Evolutionary conservation across 2,329 filamentous ascomycete genomes (phyloP), one percentile per base, ranked within the genome.

Genomic region (Penicillium griseofulvum): DNA sequence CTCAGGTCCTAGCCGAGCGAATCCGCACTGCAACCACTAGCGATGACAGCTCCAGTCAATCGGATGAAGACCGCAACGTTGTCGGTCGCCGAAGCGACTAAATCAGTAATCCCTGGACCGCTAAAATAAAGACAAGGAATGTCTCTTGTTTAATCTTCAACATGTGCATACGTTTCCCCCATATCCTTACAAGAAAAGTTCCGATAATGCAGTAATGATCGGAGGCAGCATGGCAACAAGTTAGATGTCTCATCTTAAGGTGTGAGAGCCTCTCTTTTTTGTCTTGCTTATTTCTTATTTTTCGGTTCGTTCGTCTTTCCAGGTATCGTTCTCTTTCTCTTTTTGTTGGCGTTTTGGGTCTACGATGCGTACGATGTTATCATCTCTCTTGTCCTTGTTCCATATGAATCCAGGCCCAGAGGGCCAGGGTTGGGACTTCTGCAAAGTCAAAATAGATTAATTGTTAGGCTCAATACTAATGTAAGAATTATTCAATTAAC

Each of bases 81-180:
- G 61, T 51, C 11, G 39, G 42, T 37, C 63, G 57, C 46, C 48
- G 58, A 28, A 52, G 55, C 45, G 53, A 63, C 34, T 61, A 49
- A 59, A 55, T 90, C 12, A 94, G 89, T 37, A 38, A 38, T 44
- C 37, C 49, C 41, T 50, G 52, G 57, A 57, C 51, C 54, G 37
- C 55, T 96, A 91, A 96, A 91, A 4, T 81, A 95, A 57, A 95
- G 90, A 0, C 90, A 96, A 77, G 83, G 96, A 50, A 22, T 31
- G 22, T 94, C 90, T 2, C 90, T 90, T 36, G 83, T 88, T 5
- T 49, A 54, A 46, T 33, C 55, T 58, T 59, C 48, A 53, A 58
- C 55, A 43, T 69, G 57, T 66, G 57, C 58, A 66, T 60, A 65
- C 55, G 50, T 54, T 50, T 47, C 53, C n/a, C 56, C 48, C 48